Percentiles rank a stretch among this genome's conserved stretches.
These are phyloP conservation scores for Dactylorhiza incarnata DNA, from an alignment of 106 monocot species.

Conservation along the genomic window DNA sequence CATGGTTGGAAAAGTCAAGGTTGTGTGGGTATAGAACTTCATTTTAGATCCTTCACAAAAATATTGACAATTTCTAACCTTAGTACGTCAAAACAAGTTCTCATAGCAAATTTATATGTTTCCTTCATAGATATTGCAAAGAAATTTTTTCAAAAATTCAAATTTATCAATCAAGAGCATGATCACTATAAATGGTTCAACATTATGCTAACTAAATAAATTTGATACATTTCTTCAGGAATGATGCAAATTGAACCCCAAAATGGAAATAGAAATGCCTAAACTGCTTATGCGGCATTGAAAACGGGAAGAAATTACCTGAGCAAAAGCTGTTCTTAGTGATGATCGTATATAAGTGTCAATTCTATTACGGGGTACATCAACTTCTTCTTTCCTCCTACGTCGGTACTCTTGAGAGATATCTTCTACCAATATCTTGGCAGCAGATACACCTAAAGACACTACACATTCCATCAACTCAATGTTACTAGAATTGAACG, in stretches of 20 bases:
- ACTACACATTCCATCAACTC: conserved; percentile 82
- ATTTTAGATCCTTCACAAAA: not conserved
- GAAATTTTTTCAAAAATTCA: not conserved
- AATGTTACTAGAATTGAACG: conserved; percentile 61
- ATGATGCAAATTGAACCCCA: not conserved
- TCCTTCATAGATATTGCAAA: not conserved
- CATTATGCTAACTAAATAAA: not conserved
- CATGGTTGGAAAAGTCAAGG: not conserved
- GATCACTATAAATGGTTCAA: not conserved
- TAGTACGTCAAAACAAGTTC: not conserved
- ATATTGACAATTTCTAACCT: not conserved
- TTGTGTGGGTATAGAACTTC: not conserved
- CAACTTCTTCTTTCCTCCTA: conserved; percentile 72
- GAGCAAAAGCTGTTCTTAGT: conserved; percentile 92
- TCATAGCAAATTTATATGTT: not conserved
- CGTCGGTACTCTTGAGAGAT: conserved; percentile 77
- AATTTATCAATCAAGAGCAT: not conserved
- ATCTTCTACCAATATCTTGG: conserved; percentile 85
- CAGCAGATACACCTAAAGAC: conserved; percentile 75
- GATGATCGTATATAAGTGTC: conserved; percentile 91
- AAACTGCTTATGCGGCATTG: not conserved
- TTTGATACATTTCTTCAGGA: not conserved
- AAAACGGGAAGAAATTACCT: conserved; percentile 33
- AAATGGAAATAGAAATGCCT: not conserved
- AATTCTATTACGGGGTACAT: conserved; percentile 76